Evolutionary conservation across 179 eudicot species (phyloP), one percentile per base, ranked within the genome.

Genomic region (Corrigiola litoralis): DNA sequence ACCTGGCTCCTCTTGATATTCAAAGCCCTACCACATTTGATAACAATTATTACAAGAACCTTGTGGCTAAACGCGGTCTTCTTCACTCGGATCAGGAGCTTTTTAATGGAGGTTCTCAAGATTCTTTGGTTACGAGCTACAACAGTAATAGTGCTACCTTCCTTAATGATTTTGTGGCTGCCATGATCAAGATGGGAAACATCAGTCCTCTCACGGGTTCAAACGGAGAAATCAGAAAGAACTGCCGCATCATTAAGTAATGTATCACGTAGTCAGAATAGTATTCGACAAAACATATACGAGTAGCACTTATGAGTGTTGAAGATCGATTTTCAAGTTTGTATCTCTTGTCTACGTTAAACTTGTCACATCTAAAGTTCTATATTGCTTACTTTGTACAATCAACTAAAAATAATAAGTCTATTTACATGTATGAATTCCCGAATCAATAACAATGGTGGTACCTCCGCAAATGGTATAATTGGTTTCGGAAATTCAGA

Each of bases 51-150:
- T 84, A 69, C 64, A 47, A 58, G 58, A 72, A 77, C 77, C 64
- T 81, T 3, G 14, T 77, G 72, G 57, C 58, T 28, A 50, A 49
- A 17, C 80, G 71, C 1, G 87, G 82, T 21, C 75, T 83, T 0
- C 77, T 81, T 20, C 86, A 84, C 33, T 81, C 86, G 8, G 86
- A 81, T 21, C 86, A 79, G 27, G 82, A 79, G 67, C 70, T 81
- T 11, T 70, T 77, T 61, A 81, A 79, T 66, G 69, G 55, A 29
- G 88, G 86, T 6, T 69, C 86, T 4, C 80, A 74, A 42, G 80
- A 77, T 63, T 38, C 49, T 3, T 61, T 66, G 62, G 87, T 80
- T 27, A 64, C 59, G 61, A 52, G 55, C 6, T 81, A 84, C 59
- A 57, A 72, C 4, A 45, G 11, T 10, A 79, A 58, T 32, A 33